A percentile compares a stretch with the other conserved stretches of the same genome.
Evolutionary conservation across 2,329 filamentous ascomycete genomes (phyloP).

Genomic region (Fusarium sp.): DNA sequence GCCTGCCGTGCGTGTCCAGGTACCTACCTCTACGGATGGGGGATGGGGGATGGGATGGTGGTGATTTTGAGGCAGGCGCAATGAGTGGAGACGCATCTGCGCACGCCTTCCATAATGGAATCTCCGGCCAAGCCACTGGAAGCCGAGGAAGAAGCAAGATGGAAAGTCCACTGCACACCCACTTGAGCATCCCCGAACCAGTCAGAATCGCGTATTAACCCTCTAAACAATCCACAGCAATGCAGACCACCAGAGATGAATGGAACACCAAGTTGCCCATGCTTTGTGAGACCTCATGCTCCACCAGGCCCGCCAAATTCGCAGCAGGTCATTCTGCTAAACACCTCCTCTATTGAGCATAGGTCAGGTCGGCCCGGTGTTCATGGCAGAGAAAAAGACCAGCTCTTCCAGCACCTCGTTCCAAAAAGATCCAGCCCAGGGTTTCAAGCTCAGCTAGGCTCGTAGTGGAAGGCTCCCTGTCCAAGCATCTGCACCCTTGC

Average conservation of each 20-base stretch:
- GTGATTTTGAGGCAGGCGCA: slow-evolving; percentile 44
- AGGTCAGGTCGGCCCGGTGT: slow-evolving; percentile 28
- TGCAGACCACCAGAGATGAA: slow-evolving; percentile 31
- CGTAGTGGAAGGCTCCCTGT: slow-evolving; percentile 29
- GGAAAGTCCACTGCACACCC: slow-evolving; percentile 47
- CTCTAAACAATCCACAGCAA: slow-evolving; percentile 7
- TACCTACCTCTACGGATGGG: slow-evolving; percentile 32
- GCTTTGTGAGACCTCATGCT: slow-evolving; percentile 22
- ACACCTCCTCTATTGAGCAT: slow-evolving; percentile 50
- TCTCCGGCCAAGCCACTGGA: slow-evolving; percentile 49
- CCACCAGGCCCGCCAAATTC: slow-evolving; percentile 41
- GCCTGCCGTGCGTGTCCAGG: slow-evolving; percentile 28
- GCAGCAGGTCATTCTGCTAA: slow-evolving; percentile 37
- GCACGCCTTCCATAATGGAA: slow-evolving; percentile 43
- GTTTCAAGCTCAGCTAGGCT: slow-evolving; percentile 29
- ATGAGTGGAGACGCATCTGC: slow-evolving; percentile 36
- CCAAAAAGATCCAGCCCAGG: slow-evolving; percentile 8
- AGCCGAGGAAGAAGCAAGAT: slow-evolving; percentile 51
- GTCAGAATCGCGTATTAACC: slow-evolving; percentile 5
- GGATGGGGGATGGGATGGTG: slow-evolving; percentile 35
- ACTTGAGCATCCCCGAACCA: slow-evolving; percentile 37
- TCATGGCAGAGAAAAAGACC: slow-evolving; percentile 16
- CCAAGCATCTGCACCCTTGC: slow-evolving; percentile 29
- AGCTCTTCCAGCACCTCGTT: slow-evolving; percentile 17
- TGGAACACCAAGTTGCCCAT: slow-evolving; percentile 38